Percentiles rank a stretch among this genome's conserved stretches.
Evolutionary conservation across 2,329 filamentous ascomycete genomes (phyloP).

Genomic region (Aspergillus texensis): DNA sequence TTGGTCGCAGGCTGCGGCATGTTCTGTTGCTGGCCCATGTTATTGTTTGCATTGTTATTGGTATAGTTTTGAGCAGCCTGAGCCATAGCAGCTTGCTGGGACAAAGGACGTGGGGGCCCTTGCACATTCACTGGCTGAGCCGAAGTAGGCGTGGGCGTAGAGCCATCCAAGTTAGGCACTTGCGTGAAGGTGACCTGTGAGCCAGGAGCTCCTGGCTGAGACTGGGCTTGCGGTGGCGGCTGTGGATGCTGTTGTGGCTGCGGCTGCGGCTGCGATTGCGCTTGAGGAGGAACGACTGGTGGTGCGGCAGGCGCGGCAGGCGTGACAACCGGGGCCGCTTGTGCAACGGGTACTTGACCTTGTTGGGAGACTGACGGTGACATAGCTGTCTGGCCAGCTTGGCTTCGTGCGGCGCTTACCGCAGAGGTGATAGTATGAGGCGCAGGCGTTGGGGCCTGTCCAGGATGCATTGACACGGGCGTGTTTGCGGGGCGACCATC

Average conservation of each 20-base stretch:
- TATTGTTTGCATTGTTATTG: slow-evolving; percentile 30
- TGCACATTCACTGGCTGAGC: slow-evolving; percentile 34
- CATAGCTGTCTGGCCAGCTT: slow-evolving; percentile 40
- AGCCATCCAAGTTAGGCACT: slow-evolving; percentile 33
- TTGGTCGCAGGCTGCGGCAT: slow-evolving; percentile 35
- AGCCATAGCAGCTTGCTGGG: slow-evolving; percentile 50
- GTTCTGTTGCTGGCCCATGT: slow-evolving; percentile 26
- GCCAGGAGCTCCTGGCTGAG: slow-evolving; percentile 34
- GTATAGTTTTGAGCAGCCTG: slow-evolving; percentile 49
- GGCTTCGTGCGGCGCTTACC: slow-evolving; percentile 47
- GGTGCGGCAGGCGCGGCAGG: slow-evolving; percentile 30
- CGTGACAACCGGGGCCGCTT: slow-evolving; percentile 26
- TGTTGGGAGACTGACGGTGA: slow-evolving; percentile 39
- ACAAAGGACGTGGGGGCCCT: slow-evolving; percentile 46
- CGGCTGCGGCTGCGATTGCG: slow-evolving; percentile 3
- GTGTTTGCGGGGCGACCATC: slow-evolving; percentile 28
- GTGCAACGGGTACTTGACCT: slow-evolving; percentile 33
- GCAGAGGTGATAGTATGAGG: slow-evolving; percentile 54
- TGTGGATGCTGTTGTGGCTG: slow-evolving; percentile 10
- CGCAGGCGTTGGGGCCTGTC: slow-evolving; percentile 40
- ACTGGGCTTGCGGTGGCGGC: slow-evolving; percentile 30
- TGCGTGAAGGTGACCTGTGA: slow-evolving; percentile 34
- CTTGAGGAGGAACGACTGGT: slow-evolving; percentile 21
- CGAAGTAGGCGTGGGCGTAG: slow-evolving; percentile 35
- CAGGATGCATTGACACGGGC: slow-evolving; percentile 33